phyloP scores from a whole-genome alignment of 768 basidiomycete genomes.

The Mycena pura region DNA sequence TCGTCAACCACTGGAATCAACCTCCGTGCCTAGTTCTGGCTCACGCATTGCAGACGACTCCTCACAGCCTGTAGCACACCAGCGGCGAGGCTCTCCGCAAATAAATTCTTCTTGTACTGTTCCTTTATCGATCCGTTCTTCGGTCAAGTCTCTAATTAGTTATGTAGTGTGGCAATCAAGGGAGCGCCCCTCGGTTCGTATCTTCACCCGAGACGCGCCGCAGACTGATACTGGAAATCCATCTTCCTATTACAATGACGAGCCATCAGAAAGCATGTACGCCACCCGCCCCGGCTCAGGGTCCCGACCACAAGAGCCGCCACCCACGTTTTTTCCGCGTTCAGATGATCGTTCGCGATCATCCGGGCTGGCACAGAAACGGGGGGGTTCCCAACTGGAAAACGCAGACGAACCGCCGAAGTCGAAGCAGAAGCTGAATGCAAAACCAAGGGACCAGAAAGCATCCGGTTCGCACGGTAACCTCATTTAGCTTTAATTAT shows the following conservation, averaged over 20 bases:
- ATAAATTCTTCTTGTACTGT: background rate
- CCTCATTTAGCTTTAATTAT: conserved; percentile 6
- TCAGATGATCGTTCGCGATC: conserved; percentile 8
- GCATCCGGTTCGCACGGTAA: background rate
- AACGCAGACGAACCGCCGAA: conserved; percentile 20
- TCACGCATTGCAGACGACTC: background rate
- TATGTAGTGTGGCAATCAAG: conserved; percentile 55
- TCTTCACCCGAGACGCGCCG: conserved; percentile 65
- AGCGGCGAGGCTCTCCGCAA: conserved; percentile 4
- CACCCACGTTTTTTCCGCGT: conserved; percentile 27
- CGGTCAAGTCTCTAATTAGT: conserved; percentile 15
- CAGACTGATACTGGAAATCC: too few species aligned
- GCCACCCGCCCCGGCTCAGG: too few species aligned
- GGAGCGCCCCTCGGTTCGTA: conserved; percentile 64
- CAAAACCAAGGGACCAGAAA: conserved; percentile 2
- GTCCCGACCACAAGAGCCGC: conserved; percentile 35
- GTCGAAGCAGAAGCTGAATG: conserved; percentile 13
- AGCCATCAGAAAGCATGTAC: too few species aligned
- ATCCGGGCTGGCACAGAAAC: conserved; percentile 9
- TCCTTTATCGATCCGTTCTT: background rate
- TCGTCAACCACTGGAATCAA: background rate
- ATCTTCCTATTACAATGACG: too few species aligned
- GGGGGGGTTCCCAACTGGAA: conserved; percentile 8
- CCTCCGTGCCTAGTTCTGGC: background rate
- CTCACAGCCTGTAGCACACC: background rate